Evolutionary conservation across 495 filamentous ascomycete species (phyloP), one percentile per base, ranked within the genome.

Genomic region (Podospora australis): DNA sequence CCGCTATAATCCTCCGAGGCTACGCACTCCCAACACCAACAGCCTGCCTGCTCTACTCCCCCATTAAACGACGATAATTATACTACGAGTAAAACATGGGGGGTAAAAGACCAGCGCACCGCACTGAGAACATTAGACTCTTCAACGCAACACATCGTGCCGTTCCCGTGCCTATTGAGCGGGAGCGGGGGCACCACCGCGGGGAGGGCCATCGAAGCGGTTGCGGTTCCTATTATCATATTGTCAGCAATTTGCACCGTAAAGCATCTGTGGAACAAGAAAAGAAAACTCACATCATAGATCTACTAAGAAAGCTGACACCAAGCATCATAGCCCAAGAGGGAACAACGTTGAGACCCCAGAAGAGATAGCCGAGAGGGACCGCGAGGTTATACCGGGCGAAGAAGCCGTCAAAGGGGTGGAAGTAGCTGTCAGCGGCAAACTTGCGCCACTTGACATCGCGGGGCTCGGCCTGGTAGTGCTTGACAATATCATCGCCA

Each of bases 291-390:
- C 73, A 96, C 92, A 96, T 95, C 63, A 96, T 73, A 30, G 73
- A 78, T 56, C 90, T 77, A 73, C 83, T 92, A 52, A 90, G 60
- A 56, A 96, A 80, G 49, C 83, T 87, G 54, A 97, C 79, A 26
- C 75, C 63, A 53, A 97, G 77, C 92, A 96, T 87, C 55, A 84
- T 75, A 7, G 67, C 67, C 78, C 78, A 81, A 66, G 70, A 73
- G 14, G 77, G 77, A 35, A 80, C 50, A 36, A 66, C 52, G 54
- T 68, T 82, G 56, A 88, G 78, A 43, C 70, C 63, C 86, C 86
- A 95, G 46, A 92, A 70, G 44, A 81, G 52, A 60, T 88, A 94
- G 16, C 82, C 90, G 13, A 88, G 39, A 8, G 84, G 80, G 24
- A 82, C 67, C 13, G 75, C 68, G 44, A 95, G 58, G 29, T 78